phyloP scores from a whole-genome alignment of 768 basidiomycete species.

The Rhodosporidiobolus odoratus region DNA sequence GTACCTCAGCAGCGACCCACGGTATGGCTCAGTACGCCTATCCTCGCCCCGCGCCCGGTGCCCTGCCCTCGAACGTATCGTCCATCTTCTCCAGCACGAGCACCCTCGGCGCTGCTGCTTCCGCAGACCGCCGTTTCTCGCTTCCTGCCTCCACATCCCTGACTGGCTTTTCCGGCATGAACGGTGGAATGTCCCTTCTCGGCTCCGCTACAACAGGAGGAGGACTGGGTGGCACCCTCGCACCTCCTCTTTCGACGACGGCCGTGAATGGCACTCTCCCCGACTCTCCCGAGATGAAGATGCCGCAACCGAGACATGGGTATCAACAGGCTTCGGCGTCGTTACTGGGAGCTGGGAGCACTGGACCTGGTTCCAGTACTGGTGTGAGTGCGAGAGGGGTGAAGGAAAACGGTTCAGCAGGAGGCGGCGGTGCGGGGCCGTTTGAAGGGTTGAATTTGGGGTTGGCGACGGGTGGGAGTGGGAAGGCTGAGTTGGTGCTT shows the following conservation, averaged over 20 bases:
- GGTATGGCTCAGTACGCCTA: background rate
- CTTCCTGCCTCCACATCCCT: background rate
- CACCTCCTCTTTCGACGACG: too few relatives aligned
- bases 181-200: too few relatives aligned
- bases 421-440: background rate
- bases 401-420: too few relatives aligned
- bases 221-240: too few relatives aligned
- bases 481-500: background rate
- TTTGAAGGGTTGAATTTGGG: background rate
- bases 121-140: slow-evolving; percentile 15
- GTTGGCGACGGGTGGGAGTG: background rate
- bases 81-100: background rate
- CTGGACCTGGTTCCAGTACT: too few relatives aligned
- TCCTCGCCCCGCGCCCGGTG: background rate
- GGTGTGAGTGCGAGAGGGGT: too few relatives aligned
- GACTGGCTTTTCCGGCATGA: background rate
- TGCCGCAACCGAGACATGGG: slow-evolving; percentile 25
- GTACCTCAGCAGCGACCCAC: too few relatives aligned
- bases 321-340: too few relatives aligned
- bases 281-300: slow-evolving; percentile 21
- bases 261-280: background rate
- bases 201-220: too few relatives aligned
- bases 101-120: background rate
- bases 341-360: too few relatives aligned
- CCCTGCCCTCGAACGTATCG: background rate